Evolutionary conservation across 2,329 filamentous ascomycete genomes (phyloP).

Genomic region (Claviceps fusiformis): DNA sequence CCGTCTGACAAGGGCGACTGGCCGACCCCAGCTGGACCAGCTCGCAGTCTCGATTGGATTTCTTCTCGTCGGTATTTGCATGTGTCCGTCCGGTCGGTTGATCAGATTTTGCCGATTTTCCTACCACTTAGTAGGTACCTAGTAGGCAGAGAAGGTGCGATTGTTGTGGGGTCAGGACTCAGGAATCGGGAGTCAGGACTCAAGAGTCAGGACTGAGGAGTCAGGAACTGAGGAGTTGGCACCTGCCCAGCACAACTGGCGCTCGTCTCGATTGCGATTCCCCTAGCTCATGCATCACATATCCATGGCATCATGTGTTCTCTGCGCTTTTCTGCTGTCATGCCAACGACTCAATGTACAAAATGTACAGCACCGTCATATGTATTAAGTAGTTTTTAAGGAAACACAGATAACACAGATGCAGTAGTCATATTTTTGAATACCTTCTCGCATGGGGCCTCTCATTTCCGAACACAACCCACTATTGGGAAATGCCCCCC

Average conservation of each 20-base stretch:
- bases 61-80: background rate
- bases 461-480: background rate
- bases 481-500: background rate
- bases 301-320: background rate
- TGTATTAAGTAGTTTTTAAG: background rate
- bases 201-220: background rate
- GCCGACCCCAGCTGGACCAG: background rate
- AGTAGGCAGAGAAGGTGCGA: background rate
- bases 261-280: background rate
- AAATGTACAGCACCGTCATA: background rate
- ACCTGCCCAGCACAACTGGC: background rate
- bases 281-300: background rate
- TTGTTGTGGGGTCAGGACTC: background rate
- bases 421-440: background rate
- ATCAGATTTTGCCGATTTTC: background rate
- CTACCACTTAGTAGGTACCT: no score
- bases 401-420: background rate
- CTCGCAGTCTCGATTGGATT: background rate
- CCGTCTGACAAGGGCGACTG: background rate
- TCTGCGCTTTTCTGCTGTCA: background rate
- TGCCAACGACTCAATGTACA: background rate
- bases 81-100: background rate
- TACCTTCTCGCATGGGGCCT: background rate
- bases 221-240: background rate
- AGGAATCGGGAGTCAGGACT: no score